These are phyloP conservation scores for Diaporthe australafricana DNA, from an alignment of 2,329 filamentous ascomycete genomes.

Conservation along the genomic window DNA sequence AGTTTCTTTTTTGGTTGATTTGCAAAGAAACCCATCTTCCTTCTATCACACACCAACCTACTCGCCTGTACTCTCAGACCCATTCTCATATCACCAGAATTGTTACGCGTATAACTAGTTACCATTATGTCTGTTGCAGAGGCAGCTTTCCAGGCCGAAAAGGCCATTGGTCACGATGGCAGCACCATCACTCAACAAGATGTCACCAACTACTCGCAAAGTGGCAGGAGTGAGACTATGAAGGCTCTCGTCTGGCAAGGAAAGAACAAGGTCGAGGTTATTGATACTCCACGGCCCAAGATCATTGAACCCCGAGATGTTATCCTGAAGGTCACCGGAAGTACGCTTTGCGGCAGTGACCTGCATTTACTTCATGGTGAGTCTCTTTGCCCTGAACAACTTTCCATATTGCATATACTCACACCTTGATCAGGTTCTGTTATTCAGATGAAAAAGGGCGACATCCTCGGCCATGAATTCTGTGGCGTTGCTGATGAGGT, in stretches of 20 bases:
- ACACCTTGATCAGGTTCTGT: constrained; percentile 52
- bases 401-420: background rate
- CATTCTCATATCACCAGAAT: too few relatives aligned
- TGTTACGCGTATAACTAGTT: background rate
- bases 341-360: constrained; percentile 69
- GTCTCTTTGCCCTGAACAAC: constrained; percentile 17
- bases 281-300: constrained; percentile 76
- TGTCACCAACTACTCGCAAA: constrained; percentile 67
- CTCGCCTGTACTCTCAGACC: background rate
- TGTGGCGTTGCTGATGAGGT: constrained; percentile 67
- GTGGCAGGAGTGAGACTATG: constrained; percentile 72
- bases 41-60: background rate
- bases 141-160: constrained; percentile 76
- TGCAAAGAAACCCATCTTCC: background rate
- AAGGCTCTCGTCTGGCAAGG: constrained; percentile 85
- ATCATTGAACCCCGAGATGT: constrained; percentile 81
- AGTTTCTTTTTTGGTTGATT: too few relatives aligned
- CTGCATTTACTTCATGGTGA: constrained; percentile 66
- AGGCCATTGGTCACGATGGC: constrained; percentile 74
- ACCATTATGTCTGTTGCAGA: constrained; percentile 68
- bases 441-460: constrained; percentile 70
- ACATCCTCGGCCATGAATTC: constrained; percentile 76
- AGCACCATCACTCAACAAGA: constrained; percentile 77
- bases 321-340: constrained; percentile 81
- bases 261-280: constrained; percentile 81